A percentile compares a stretch with the other conserved stretches of the same genome.
Conservation (phyloP, 345 rosid species). For the Conringia planisiliqua region DNA sequence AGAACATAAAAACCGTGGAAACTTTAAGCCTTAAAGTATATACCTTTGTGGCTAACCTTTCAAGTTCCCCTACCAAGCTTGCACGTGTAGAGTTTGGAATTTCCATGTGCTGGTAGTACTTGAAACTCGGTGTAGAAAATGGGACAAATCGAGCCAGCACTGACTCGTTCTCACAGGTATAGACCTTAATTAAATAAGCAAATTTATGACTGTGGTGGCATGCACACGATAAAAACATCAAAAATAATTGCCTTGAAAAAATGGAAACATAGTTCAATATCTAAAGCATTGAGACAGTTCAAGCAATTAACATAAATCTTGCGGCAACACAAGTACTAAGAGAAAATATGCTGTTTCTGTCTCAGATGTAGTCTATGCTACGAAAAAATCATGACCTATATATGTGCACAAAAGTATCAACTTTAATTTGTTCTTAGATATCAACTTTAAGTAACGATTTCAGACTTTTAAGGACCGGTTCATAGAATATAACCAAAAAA, state of each 20-base stretch:
- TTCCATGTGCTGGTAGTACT: constrained; percentile 36
- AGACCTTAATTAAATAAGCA: constrained; percentile 49
- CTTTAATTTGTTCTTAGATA: too few species aligned
- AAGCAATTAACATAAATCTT: too few species aligned
- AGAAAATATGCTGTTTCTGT: too few species aligned
- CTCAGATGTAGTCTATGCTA: too few species aligned
- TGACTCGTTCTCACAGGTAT: constrained; percentile 61
- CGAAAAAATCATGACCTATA: too few species aligned
- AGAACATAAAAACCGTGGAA: neutral
- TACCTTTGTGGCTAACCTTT: constrained; percentile 48
- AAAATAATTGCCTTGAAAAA: neutral
- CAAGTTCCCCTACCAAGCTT: constrained; percentile 31
- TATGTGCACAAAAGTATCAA: too few species aligned
- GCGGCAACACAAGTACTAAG: too few species aligned
- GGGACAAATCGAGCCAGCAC: constrained; percentile 58
- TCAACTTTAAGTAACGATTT: too few species aligned
- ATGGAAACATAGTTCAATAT: too few species aligned
- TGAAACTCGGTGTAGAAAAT: constrained; percentile 58
- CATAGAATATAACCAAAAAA: neutral
- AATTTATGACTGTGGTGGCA: neutral
- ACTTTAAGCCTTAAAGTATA: neutral
- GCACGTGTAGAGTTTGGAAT: constrained; percentile 30
- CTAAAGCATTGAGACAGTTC: too few species aligned
- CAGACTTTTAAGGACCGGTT: too few species aligned
- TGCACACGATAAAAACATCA: neutral